Percentiles rank a stretch among this genome's conserved stretches.
Evolutionary conservation across 768 basidiomycete species (phyloP).

Genomic region (Clitopilus passeckerianus): DNA sequence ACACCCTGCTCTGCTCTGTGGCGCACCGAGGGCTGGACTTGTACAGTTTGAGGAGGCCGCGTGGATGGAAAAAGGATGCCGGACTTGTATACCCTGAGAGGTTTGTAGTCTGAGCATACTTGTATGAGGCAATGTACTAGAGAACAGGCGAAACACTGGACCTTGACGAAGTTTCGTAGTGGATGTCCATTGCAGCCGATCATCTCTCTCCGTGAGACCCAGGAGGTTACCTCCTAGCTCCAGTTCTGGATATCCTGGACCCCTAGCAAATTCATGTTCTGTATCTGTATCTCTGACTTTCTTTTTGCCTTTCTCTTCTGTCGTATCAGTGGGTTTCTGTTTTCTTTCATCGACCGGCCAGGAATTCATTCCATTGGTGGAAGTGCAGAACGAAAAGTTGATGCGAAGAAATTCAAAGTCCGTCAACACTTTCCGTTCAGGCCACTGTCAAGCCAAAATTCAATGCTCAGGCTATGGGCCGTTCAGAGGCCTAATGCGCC

Average conservation of each 20-base stretch:
- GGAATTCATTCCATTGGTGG: slow-evolving; percentile 64
- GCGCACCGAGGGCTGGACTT: slow-evolving; percentile 26
- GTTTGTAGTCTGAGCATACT: background rate
- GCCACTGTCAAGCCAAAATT: slow-evolving; percentile 4
- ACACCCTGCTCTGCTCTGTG: slow-evolving; percentile 68
- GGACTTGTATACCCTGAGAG: slow-evolving; percentile 21
- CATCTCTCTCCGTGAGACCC: slow-evolving; percentile 41
- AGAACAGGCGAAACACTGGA: background rate
- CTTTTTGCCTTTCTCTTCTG: slow-evolving; percentile 22
- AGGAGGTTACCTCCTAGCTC: slow-evolving; percentile 53
- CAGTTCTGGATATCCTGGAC: slow-evolving; percentile 45
- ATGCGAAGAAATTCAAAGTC: slow-evolving; percentile 20
- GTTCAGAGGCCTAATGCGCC: slow-evolving; percentile 29
- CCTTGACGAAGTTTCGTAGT: slow-evolving; percentile 11
- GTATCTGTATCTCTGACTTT: slow-evolving; percentile 11
- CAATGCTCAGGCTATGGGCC: slow-evolving; percentile 53
- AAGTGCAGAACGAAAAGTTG: slow-evolving; percentile 14
- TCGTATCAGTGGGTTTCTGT: slow-evolving; percentile 9
- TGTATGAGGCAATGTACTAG: background rate
- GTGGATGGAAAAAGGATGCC: slow-evolving; percentile 57
- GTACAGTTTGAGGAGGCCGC: slow-evolving; percentile 27
- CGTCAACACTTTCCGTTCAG: slow-evolving; percentile 10
- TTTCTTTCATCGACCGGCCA: slow-evolving; percentile 57
- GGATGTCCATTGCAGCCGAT: slow-evolving; percentile 49
- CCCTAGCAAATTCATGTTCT: background rate